Evolutionary conservation across 2,329 filamentous ascomycete genomes (phyloP).

Genomic region (Aaosphaeria pasadenensis): DNA sequence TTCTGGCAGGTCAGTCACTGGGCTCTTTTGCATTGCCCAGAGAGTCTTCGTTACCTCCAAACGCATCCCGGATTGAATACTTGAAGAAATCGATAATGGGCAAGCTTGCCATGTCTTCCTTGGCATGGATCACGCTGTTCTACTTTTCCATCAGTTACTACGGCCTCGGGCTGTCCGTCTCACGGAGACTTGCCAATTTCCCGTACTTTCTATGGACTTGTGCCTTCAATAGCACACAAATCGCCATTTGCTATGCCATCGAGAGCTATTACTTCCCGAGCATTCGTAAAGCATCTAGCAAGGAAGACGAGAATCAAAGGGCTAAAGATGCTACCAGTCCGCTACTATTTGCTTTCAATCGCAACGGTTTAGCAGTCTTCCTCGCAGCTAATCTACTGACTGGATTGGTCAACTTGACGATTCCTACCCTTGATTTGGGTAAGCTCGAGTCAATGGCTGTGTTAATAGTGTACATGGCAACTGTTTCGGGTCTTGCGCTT

Average conservation of each 20-base stretch:
- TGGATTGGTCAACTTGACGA: slow-evolving; percentile 80
- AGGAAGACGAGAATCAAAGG: slow-evolving; percentile 59
- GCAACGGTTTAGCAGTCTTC: slow-evolving; percentile 83
- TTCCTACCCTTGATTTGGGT: slow-evolving; percentile 74
- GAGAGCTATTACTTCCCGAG: slow-evolving; percentile 77
- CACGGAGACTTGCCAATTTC: slow-evolving; percentile 85
- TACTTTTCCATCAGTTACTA: slow-evolving; percentile 66
- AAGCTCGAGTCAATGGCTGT: slow-evolving; percentile 68
- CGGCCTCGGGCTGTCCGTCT: slow-evolving; percentile 66
- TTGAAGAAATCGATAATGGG: slow-evolving; percentile 57
- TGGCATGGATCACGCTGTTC: slow-evolving; percentile 70
- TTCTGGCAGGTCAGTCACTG: slow-evolving; percentile 80
- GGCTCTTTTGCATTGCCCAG: slow-evolving; percentile 76
- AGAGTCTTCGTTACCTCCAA: slow-evolving; percentile 41
- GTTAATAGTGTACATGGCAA: slow-evolving; percentile 67
- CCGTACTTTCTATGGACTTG: slow-evolving; percentile 91
- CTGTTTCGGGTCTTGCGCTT: slow-evolving; percentile 66
- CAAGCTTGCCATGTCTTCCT: slow-evolving; percentile 62
- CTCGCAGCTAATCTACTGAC: slow-evolving; percentile 86
- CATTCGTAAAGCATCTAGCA: slow-evolving; percentile 58
- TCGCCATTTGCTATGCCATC: slow-evolving; percentile 73
- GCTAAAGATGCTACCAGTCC: slow-evolving; percentile 71
- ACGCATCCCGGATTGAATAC: slow-evolving; percentile 45
- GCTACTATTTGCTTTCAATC: slow-evolving; percentile 80
- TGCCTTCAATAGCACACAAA: slow-evolving; percentile 85